Base-by-base conservation (phyloP, 177 flowering plant genomes). In the Vitis hybrid region DNA sequence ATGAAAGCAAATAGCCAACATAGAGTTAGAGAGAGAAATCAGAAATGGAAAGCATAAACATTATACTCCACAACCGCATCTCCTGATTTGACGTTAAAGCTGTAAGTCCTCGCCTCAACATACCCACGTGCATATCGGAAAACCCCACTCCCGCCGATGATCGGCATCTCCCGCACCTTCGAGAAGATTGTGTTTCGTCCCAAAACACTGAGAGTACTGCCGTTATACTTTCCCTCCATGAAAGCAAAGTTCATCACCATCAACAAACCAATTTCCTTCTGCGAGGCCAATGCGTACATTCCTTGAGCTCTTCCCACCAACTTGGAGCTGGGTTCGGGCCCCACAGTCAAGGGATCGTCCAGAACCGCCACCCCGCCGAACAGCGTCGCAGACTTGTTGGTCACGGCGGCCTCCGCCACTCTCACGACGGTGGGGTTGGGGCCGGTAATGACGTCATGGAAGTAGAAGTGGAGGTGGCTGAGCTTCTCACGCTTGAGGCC, bases 111-210 rank as follows among this genome's bases (percentile, higher is more conserved):
- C 0, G 80, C 78, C 35, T 73, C 58, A 51, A 74, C 84, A 67
- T 81, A 81, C n/a, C 87, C 87, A 5, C 75, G 68, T 2, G 87
- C 87, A 21, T 81, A 82, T 71, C 87, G 66, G 75, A 84, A 84
- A 46, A 76, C 49, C 41, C 84, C 87, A 30, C 72, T 79, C 8
- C 87, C 87, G 4, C 85, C 87, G 14, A 84, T 76, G 4, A 84
- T 64, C 61, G 87, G 85, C 72, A 84, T 58, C 77, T 84, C 87
- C 51, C 85, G 72, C 51, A 82, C 79, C 9, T 17, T 21, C 8
- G 73, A 65, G 4, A 73, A 46, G 15, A 76, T 70, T 0, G 66
- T 0, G 68, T 84, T 79, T n/a, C 84, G 70, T 3, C 84, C 86
- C 17, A 81, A 48, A 9, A 84, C 27, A 20, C 80, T 79, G 1